A percentile compares a stretch with the other conserved stretches of the same genome.
Conservation (phyloP, 2,329 filamentous ascomycete species). For the Claviceps maximensis region DNA sequence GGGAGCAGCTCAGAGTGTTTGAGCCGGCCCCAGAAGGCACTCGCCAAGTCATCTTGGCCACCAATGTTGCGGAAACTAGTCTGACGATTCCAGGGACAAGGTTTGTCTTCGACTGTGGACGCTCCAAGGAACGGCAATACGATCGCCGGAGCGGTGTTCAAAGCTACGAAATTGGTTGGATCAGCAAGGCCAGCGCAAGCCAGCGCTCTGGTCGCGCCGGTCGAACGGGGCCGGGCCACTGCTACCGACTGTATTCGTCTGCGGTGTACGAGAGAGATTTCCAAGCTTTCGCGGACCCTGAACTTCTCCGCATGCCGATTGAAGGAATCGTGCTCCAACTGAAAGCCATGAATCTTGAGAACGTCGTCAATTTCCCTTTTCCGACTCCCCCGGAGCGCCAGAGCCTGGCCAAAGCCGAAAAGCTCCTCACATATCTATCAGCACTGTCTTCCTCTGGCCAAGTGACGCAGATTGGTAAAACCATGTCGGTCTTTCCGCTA, state of each 20-base stretch:
- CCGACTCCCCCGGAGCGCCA: slow-evolving; percentile 74
- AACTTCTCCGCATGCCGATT: slow-evolving; percentile 81
- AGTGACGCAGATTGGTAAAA: slow-evolving; percentile 65
- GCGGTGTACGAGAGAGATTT: slow-evolving; percentile 90
- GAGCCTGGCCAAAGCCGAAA: slow-evolving; percentile 72
- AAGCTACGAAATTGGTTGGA: slow-evolving; percentile 90
- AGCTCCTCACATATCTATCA: slow-evolving; percentile 70
- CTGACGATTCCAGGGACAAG: slow-evolving; percentile 90
- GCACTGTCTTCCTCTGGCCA: slow-evolving; percentile 60
- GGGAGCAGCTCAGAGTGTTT: slow-evolving; percentile 84
- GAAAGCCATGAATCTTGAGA: slow-evolving; percentile 85
- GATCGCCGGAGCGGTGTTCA: slow-evolving; percentile 84
- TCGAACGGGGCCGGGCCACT: slow-evolving; percentile 89
- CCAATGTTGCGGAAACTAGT: slow-evolving; percentile 94
- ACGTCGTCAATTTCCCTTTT: slow-evolving; percentile 90
- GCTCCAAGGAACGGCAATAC: slow-evolving; percentile 84
- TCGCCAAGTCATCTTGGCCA: slow-evolving; percentile 78
- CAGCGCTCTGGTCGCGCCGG: slow-evolving; percentile 90
- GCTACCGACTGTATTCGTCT: slow-evolving; percentile 87
- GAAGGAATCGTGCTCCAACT: slow-evolving; percentile 87
- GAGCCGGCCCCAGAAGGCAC: slow-evolving; percentile 70
- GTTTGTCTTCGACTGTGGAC: slow-evolving; percentile 90
- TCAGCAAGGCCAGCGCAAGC: slow-evolving; percentile 90
- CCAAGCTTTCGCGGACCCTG: slow-evolving; percentile 70
- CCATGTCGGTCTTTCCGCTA: slow-evolving; percentile 79